Conservation (phyloP, 1,284 basidiomycete species). For the Flammula alnicola region DNA sequence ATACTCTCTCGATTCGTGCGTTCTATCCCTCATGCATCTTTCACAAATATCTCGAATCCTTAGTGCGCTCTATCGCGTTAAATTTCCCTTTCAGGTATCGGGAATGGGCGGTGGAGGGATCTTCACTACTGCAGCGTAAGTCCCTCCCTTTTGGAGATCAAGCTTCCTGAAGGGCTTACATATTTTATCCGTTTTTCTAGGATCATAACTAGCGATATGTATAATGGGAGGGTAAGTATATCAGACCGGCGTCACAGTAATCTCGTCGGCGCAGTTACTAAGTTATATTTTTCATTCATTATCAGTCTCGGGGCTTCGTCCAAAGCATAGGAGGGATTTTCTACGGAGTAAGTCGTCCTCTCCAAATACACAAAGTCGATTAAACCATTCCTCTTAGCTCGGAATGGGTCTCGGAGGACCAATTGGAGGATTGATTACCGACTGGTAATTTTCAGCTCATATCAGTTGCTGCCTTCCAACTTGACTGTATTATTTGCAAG, state of each 20-base stretch:
- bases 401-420: conserved; percentile 82
- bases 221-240: conserved; percentile 63
- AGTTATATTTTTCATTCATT: not conserved
- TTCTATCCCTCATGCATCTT: conserved; percentile 4
- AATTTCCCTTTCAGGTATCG: conserved; percentile 49
- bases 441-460: conserved; percentile 46
- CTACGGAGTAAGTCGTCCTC: conserved; percentile 58
- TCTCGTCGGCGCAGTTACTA: not conserved
- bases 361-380: not conserved
- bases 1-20: conserved; percentile 78
- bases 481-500: conserved; percentile 34
- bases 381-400: conserved; percentile 41
- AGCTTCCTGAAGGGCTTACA: not conserved
- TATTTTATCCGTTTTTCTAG: conserved; percentile 36
- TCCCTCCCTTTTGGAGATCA: conserved; percentile 15
- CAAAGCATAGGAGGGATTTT: conserved; percentile 77
- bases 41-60: not conserved
- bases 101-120: conserved; percentile 85
- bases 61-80: not conserved
- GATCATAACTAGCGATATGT: conserved; percentile 82
- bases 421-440: conserved; percentile 75
- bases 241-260: not conserved
- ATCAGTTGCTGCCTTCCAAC: not conserved
- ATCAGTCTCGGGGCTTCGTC: conserved; percentile 69
- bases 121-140: conserved; percentile 69